Base-by-base conservation (phyloP, 306 rosid genomes). In the Comarum palustre region DNA sequence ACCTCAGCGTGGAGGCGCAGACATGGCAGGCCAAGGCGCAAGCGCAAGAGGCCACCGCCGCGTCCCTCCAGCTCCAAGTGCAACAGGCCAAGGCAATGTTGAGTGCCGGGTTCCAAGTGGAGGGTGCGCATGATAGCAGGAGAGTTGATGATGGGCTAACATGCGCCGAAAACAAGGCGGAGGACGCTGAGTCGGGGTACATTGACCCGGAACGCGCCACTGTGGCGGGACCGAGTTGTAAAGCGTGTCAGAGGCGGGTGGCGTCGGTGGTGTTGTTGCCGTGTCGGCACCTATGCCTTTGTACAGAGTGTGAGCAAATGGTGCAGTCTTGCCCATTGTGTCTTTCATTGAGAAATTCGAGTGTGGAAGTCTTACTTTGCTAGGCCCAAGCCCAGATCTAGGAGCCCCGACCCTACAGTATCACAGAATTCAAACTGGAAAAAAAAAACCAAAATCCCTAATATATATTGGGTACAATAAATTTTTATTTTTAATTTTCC, bases 151-250 rank as follows among this genome's bases (percentile, higher is more conserved):
- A 79, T 0, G 89, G 85, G 68, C 42, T 76, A 59, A 73, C 86
- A 0, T 86, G 86, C 69, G 80, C 89, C 3, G 90, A 77, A 24
- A 87, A 87, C 7, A 79, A 80, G 22, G 90, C 94, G 0, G 98
- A 94, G 73, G 98, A 94, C 32, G 97, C 97, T 4, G 99, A 87
- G 78, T 94, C 99, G 11, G 96, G 84, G 0, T 87, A 82, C 19
- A 71, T 84, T 25, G 99, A 94, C 88, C 97, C 89, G 76, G 95
- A 82, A 5, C 77, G 97, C 27, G 82, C 83, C 12, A 46, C 39
- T 7, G 48, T 1, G 52, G 32, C 80, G 41, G 90, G 84, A 16
- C 97, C 90, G 5, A 90, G 83, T 77, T 94, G 99, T 31, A 84
- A 84, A 78, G 95, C 81, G 0, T 94, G 99, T 63, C 79, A 75